phyloP scores from a whole-genome alignment of 2,329 filamentous ascomycete species.

The Cephalotrichum gorgonifer region DNA sequence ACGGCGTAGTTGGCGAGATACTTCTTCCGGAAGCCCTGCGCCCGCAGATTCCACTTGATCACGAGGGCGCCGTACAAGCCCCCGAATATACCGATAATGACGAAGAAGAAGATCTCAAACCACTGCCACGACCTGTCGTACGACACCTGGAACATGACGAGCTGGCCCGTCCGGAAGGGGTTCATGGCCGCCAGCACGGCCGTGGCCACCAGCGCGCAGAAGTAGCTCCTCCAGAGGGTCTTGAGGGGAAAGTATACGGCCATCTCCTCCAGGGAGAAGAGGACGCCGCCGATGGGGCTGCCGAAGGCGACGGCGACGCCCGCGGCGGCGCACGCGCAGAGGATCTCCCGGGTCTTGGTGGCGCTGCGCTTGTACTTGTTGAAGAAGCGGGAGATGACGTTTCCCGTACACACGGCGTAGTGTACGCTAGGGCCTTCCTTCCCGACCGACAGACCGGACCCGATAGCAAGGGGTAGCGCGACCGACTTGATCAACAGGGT shows the following conservation, averaged over 20 bases:
- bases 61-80: slow-evolving; percentile 93
- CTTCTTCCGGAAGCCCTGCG: slow-evolving; percentile 87
- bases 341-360: slow-evolving; percentile 86
- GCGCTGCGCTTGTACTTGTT: slow-evolving; percentile 86
- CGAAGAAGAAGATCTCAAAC: slow-evolving; percentile 88
- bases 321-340: slow-evolving; percentile 88
- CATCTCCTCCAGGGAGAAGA: slow-evolving; percentile 98
- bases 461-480: slow-evolving; percentile 82
- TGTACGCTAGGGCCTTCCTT: slow-evolving; percentile 99
- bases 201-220: slow-evolving; percentile 91
- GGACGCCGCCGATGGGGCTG: slow-evolving; percentile 89
- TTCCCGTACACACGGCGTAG: slow-evolving; percentile 94
- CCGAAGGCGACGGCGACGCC: slow-evolving; percentile 96
- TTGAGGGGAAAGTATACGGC: slow-evolving; percentile 93
- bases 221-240: slow-evolving; percentile 96
- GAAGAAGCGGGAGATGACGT: slow-evolving; percentile 89
- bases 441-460: slow-evolving; percentile 85
- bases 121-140: slow-evolving; percentile 98
- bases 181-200: slow-evolving; percentile 93
- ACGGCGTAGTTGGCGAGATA: slow-evolving; percentile 79
- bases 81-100: slow-evolving; percentile 84
- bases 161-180: slow-evolving; percentile 88
- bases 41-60: slow-evolving; percentile 93
- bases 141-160: slow-evolving; percentile 98
- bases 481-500: slow-evolving; percentile 92